phyloP scores from a whole-genome alignment of 2,329 filamentous ascomycete species.

The Alternaria arbusti region DNA sequence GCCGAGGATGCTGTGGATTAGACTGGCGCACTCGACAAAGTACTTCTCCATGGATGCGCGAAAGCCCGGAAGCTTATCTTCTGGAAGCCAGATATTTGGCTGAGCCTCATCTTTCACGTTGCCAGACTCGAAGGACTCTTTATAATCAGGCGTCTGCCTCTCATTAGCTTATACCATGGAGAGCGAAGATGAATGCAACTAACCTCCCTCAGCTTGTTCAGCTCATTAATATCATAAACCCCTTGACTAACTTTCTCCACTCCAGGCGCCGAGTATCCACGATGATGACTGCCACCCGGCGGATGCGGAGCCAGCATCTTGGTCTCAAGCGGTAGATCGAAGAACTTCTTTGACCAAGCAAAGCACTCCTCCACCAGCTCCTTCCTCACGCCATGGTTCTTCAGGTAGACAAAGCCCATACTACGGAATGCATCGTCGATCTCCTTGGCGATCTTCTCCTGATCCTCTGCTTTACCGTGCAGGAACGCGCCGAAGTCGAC shows the following conservation, averaged over 20 bases:
- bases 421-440: constrained; percentile 49
- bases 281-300: constrained; percentile 46
- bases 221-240: constrained; percentile 24
- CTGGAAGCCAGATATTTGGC: constrained; percentile 52
- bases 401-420: constrained; percentile 53
- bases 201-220: constrained; percentile 23
- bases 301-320: constrained; percentile 52
- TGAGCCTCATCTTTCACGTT: constrained; percentile 35
- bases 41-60: constrained; percentile 34
- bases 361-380: constrained; percentile 39
- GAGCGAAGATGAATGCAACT: neutral
- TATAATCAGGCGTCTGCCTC: constrained; percentile 36
- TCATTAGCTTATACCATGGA: neutral
- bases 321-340: constrained; percentile 41
- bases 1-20: constrained; percentile 36
- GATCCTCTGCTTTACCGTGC: constrained; percentile 19
- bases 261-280: constrained; percentile 49
- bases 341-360: constrained; percentile 45
- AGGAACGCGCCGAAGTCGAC: constrained; percentile 38
- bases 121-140: constrained; percentile 45
- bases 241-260: constrained; percentile 47
- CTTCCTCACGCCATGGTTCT: constrained; percentile 46
- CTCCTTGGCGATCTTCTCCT: constrained; percentile 32
- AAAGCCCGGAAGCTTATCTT: constrained; percentile 49
- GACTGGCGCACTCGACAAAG: constrained; percentile 26